Percentiles rank a stretch among this genome's conserved stretches.
Evolutionary conservation across 2,329 filamentous ascomycete genomes (phyloP).

Genomic region (Neophaeococcomyces mojaviensis): DNA sequence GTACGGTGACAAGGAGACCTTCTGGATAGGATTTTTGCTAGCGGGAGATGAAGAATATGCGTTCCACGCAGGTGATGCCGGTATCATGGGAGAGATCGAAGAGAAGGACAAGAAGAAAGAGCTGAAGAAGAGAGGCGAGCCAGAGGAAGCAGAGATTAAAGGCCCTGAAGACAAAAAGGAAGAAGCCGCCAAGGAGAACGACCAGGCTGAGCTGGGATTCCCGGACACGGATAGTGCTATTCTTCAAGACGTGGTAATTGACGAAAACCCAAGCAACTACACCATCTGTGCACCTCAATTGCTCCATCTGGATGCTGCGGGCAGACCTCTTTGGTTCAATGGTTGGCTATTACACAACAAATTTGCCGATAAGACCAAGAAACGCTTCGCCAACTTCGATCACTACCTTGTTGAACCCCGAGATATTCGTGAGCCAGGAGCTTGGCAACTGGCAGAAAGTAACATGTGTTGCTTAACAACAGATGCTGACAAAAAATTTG

Average conservation of each 20-base stretch:
- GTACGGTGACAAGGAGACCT: constrained; percentile 45
- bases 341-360: constrained; percentile 39
- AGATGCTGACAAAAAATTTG: constrained; percentile 16
- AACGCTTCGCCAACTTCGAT: constrained; percentile 31
- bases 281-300: constrained; percentile 41
- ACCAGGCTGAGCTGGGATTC: background rate
- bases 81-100: constrained; percentile 18
- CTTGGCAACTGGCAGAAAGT: constrained; percentile 22
- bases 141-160: constrained; percentile 22
- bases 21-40: constrained; percentile 44
- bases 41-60: constrained; percentile 36
- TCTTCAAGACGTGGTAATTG: background rate
- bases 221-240: background rate
- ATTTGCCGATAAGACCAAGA: constrained; percentile 31
- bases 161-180: constrained; percentile 4
- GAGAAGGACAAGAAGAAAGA: constrained; percentile 2
- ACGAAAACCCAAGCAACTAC: constrained; percentile 19
- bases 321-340: constrained; percentile 42
- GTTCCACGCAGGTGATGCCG: constrained; percentile 36
- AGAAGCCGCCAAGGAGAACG: constrained; percentile 7
- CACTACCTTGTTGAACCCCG: constrained; percentile 22
- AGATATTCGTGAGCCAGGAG: constrained; percentile 19
- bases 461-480: constrained; percentile 24
- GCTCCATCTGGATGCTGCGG: constrained; percentile 36
- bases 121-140: constrained; percentile 7